Evolutionary conservation across 805 yeast genomes (phyloP).

Genomic region (Phaffomyces antillensis): DNA sequence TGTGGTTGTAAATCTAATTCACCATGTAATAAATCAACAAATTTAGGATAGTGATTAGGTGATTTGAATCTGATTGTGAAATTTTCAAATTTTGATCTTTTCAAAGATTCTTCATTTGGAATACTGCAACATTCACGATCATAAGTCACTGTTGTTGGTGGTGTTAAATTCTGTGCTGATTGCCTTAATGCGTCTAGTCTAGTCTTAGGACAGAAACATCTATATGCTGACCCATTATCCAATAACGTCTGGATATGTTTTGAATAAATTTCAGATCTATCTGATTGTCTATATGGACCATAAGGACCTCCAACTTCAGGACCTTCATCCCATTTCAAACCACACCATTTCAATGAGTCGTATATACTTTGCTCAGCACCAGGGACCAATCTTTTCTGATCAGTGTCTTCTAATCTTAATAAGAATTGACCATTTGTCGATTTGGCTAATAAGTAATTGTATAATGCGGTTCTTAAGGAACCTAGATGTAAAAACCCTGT

Average conservation of each 20-base stretch:
- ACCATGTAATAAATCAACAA: slow-evolving; percentile 78
- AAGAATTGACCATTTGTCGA: slow-evolving; percentile 76
- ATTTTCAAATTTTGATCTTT: slow-evolving; percentile 27
- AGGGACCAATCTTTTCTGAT: slow-evolving; percentile 63
- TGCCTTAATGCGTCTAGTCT: slow-evolving; percentile 61
- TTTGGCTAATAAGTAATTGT: slow-evolving; percentile 77
- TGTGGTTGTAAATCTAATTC: slow-evolving; percentile 71
- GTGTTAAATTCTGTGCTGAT: slow-evolving; percentile 65
- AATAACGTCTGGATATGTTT: slow-evolving; percentile 51
- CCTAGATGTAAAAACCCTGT: slow-evolving; percentile 95
- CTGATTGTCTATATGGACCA: slow-evolving; percentile 85
- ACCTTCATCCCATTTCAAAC: slow-evolving; percentile 74
- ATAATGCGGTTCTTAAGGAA: slow-evolving; percentile 86
- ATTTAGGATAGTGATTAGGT: slow-evolving; percentile 61
- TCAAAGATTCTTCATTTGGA: slow-evolving; percentile 34
- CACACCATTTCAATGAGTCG: slow-evolving; percentile 71
- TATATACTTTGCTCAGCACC: slow-evolving; percentile 84
- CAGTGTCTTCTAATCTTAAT: slow-evolving; percentile 88
- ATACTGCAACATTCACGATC: slow-evolving; percentile 70
- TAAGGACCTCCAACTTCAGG: slow-evolving; percentile 39
- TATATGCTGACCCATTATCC: slow-evolving; percentile 66
- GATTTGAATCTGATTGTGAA: slow-evolving; percentile 69
- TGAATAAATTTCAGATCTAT: slow-evolving; percentile 60
- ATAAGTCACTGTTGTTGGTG: slow-evolving; percentile 89
- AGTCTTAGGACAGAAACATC: slow-evolving; percentile 81